Evolutionary conservation across 495 filamentous ascomycete genomes (phyloP).

Genomic region (Trichoderma asperelloides): DNA sequence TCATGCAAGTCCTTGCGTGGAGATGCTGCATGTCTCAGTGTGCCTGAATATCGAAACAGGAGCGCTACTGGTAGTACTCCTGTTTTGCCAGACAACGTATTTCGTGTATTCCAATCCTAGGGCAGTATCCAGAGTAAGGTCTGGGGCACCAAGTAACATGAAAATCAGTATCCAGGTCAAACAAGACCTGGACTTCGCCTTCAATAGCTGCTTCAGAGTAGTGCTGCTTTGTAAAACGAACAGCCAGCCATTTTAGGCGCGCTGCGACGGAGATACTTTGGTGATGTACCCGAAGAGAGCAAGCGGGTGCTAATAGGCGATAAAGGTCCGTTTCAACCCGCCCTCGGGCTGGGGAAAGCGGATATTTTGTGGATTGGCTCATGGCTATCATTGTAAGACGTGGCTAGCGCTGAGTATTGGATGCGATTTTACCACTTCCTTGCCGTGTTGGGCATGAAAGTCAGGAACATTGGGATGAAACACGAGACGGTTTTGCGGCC

Average conservation of each 20-base stretch:
- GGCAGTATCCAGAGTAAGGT: background rate
- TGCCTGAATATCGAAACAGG: background rate
- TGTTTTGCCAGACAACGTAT: too few relatives aligned
- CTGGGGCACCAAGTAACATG: background rate
- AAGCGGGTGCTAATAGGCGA: background rate
- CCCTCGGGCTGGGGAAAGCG: background rate
- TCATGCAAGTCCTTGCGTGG: background rate
- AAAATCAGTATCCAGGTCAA: too few relatives aligned
- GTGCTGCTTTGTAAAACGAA: background rate
- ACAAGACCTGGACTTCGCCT: background rate
- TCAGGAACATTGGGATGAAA: background rate
- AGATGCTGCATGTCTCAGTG: background rate
- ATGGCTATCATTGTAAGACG: background rate
- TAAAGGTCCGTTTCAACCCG: background rate
- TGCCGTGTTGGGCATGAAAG: background rate
- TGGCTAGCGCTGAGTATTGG: background rate
- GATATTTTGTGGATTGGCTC: background rate
- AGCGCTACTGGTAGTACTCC: too few relatives aligned
- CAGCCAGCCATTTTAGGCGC: background rate
- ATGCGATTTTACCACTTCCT: background rate
- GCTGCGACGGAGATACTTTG: background rate
- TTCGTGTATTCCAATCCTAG: too few relatives aligned
- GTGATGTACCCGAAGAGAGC: background rate
- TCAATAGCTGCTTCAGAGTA: background rate
- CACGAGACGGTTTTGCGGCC: background rate